Base-by-base conservation (phyloP, 2,329 filamentous ascomycete genomes). In the Myriosclerotinia scirpicola region DNA sequence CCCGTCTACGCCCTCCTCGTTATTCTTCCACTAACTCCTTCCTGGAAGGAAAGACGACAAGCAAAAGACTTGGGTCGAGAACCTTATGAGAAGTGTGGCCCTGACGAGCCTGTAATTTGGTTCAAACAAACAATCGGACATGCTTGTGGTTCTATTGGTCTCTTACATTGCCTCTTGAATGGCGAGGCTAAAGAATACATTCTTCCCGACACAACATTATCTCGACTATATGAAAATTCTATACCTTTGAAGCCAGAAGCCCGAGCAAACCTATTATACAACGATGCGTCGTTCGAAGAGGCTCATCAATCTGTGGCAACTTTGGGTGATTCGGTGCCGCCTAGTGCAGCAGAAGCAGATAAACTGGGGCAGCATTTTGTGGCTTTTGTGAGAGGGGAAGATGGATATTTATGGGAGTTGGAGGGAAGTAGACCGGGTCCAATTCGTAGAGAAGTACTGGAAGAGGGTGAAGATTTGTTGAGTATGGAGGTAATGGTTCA, bases 121-220 rank as follows among this genome's bases (percentile, higher is more conserved):
- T 98, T 93, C 83, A 90, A 87, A 73, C 94, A 98, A 81, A 98
- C 93, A 0, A 97, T 98, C 73, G 86, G 90, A 68, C 96, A 98
- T 77, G 92, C 94, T 0, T 98, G 94, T 77, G 94, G 94, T 0
- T 80, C 97, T 54, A 97, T 97, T 81, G 95, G 91, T 0, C 79
- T 98, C 38, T 77, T 98, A 55, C 95, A 98, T 76, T 90, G 89
- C 22, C 86, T 92, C 0, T 84, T 84, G 55, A 99, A 98, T 77
- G 93, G 93, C 0, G 83, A 84, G 1, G 89, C 91, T 7, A 85
- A 70, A 87, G 89, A 97, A 79, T 0, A 67, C 52, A 77, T 63
- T 71, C 76, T 66, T 7, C 64, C 62, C 12, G 8, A 48, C n/a
- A 56, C 96, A 95, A 81, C 93, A 89, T 0, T 93, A 87, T 0